phyloP scores from a whole-genome alignment of 1,139 yeast genomes.

The Meyerozyma guilliermondii region DNA sequence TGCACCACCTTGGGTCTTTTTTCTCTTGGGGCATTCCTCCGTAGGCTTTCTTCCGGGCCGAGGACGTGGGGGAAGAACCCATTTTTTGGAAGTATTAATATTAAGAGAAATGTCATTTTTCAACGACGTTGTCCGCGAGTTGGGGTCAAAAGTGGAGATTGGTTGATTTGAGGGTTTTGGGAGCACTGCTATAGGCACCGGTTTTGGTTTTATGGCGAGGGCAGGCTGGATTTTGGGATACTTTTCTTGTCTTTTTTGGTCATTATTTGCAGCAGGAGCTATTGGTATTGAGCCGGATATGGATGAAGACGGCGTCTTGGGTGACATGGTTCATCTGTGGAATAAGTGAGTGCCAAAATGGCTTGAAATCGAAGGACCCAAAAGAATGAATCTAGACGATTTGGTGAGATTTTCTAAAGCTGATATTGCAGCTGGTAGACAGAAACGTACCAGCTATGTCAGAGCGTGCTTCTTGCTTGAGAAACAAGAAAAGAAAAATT shows the following conservation, averaged over 20 bases:
- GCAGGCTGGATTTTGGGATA: slow-evolving; percentile 40
- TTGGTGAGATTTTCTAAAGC: too few relatives aligned
- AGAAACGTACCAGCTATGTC: too few relatives aligned
- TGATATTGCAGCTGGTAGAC: too few relatives aligned
- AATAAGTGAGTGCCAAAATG: not conserved
- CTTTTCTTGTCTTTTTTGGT: slow-evolving; percentile 10
- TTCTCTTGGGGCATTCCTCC: slow-evolving; percentile 2
- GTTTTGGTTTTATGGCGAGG: slow-evolving; percentile 36
- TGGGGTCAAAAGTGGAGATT: slow-evolving; percentile 12
- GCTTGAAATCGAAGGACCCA: not conserved
- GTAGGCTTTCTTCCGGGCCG: slow-evolving; percentile 54
- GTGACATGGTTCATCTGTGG: not conserved
- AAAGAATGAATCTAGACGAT: not conserved
- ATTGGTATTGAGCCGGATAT: not conserved
- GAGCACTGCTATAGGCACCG: slow-evolving; percentile 19
- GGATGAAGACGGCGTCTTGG: not conserved
- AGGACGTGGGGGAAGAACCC: slow-evolving; percentile 66
- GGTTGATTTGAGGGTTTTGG: slow-evolving; percentile 20
- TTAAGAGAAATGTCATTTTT: slow-evolving; percentile 20
- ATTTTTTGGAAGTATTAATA: slow-evolving; percentile 49
- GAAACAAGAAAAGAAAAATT: not conserved
- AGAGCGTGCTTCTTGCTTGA: too few relatives aligned
- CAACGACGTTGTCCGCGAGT: slow-evolving; percentile 14
- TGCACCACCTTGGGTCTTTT: not conserved
- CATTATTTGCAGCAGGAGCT: not conserved